A percentile compares a stretch with the other conserved stretches of the same genome.
phyloP scores from a whole-genome alignment of 1,284 basidiomycete genomes.

The Pterulicium gracile region DNA sequence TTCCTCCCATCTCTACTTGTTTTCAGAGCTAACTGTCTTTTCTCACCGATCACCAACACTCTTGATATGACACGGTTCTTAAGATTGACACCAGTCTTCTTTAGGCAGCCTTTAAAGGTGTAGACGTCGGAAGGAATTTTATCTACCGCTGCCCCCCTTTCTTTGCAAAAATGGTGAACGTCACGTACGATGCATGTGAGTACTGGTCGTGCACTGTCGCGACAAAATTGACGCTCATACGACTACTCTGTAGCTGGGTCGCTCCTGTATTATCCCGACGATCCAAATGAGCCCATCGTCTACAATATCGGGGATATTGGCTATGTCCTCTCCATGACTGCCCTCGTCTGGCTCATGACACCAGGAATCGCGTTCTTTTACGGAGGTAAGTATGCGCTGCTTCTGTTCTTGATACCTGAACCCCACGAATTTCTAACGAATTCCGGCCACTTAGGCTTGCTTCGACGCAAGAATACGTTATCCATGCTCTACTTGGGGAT shows the following conservation, averaged over 20 bases:
- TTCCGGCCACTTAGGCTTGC: background rate
- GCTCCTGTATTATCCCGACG: conserved; percentile 22
- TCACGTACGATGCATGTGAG: conserved; percentile 40
- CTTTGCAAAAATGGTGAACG: conserved; percentile 32
- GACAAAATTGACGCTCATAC: conserved; percentile 19
- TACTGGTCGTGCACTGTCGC: conserved; percentile 24
- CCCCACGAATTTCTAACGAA: too few relatives aligned
- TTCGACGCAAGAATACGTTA: conserved; percentile 80
- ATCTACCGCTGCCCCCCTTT: background rate
- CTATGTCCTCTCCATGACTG: conserved; percentile 62
- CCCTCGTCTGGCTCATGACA: conserved; percentile 87
- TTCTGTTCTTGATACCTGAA: too few relatives aligned
- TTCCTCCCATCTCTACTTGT: too few relatives aligned
- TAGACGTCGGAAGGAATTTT: too few relatives aligned
- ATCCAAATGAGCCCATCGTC: conserved; percentile 20
- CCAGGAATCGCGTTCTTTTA: conserved; percentile 67
- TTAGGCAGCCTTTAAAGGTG: too few relatives aligned
- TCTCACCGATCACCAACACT: too few relatives aligned
- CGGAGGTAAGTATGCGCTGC: background rate
- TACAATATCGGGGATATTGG: conserved; percentile 78
- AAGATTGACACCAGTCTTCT: too few relatives aligned
- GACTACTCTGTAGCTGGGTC: conserved; percentile 21
- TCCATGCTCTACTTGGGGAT: conserved; percentile 87
- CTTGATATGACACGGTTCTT: too few relatives aligned
- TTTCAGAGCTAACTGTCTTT: too few relatives aligned